Conservation (phyloP, 345 rosid species). For the sweet orange (Citrus sinensis) region DVS_A1.0 CM039167.1:28703501-28704000, state of each 20-base stretch:
- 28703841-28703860: background rate
- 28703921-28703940: background rate
- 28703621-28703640: background rate
- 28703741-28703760: background rate
- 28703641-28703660: constrained; percentile 4
- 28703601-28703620: constrained; percentile 13
- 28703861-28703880: background rate
- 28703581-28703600: background rate
- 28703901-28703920: background rate
- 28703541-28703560: background rate
- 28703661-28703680: background rate
- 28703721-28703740: background rate
- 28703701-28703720: background rate
- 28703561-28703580: background rate
- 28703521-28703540: background rate
- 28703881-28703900: background rate
- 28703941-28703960: background rate
- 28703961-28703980: background rate
- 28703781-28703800: background rate
- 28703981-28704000: background rate
- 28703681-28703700: background rate
- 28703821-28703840: background rate
- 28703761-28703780: background rate
- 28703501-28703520: background rate
- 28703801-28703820: too few relatives aligned